Percentiles rank a stretch among this genome's conserved stretches.
Evolutionary conservation across 163 green algal genomes (phyloP).

Genomic region (Volvox carteri): DNA sequence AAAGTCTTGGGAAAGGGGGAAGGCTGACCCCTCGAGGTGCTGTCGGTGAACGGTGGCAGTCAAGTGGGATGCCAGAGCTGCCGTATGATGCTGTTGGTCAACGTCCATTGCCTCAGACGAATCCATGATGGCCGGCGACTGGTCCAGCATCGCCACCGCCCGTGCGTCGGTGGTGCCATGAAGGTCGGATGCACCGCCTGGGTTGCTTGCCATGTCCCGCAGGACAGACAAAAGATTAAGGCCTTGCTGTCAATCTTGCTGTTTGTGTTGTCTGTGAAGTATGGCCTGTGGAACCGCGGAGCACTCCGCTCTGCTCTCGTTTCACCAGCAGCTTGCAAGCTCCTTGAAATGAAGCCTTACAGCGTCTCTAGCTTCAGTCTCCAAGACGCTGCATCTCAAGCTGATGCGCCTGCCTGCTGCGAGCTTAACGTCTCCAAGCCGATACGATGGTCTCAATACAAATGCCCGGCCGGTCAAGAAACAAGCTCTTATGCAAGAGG

Average conservation of each 20-base stretch:
- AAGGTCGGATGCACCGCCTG: neutral
- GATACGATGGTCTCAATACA: neutral
- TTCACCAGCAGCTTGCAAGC: neutral
- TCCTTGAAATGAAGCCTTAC: neutral
- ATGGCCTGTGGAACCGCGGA: neutral
- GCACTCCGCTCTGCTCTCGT: neutral
- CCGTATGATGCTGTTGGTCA: slow-evolving; percentile 2
- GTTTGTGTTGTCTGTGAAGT: neutral
- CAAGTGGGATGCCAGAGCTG: too few relatives aligned
- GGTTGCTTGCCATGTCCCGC: slow-evolving; percentile 26
- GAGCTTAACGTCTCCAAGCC: neutral
- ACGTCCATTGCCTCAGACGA: slow-evolving; percentile 14
- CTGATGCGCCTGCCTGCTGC: neutral
- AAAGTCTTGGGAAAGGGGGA: neutral
- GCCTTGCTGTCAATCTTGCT: neutral
- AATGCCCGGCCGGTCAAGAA: too few relatives aligned
- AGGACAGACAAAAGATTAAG: neutral
- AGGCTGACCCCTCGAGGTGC: neutral
- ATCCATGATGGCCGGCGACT: neutral
- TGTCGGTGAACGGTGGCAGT: neutral
- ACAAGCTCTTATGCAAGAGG: too few relatives aligned
- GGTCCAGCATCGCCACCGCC: neutral
- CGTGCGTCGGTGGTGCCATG: neutral
- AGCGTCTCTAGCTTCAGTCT: neutral
- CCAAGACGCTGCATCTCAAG: neutral